Base-by-base conservation (phyloP, 1,284 basidiomycete genomes). In the Fistulinella cinereoalba region DNA sequence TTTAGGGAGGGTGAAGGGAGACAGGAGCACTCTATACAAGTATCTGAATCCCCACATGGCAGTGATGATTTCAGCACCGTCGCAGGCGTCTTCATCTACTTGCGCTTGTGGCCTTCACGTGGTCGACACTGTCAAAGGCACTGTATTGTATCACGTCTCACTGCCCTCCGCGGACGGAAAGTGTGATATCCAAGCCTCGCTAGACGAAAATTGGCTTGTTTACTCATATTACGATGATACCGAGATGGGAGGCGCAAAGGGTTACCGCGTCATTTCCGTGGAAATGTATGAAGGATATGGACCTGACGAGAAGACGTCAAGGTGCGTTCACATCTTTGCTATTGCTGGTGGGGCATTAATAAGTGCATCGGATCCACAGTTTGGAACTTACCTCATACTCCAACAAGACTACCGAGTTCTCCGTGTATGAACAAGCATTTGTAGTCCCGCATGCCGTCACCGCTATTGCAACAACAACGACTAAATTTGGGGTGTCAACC, bases 191-290 rank as follows among this genome's bases (percentile, higher is more conserved):
- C 78, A 84, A 52, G 82, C 82, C 13, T 71, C 74, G 7, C 73
- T 96, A 52, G 79, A 81, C 15, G 95, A 98, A 70, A 97, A 98
- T 65, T 98, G 96, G 95, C 68, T 98, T 44, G 85, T 94, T 16
- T 93, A 92, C 68, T 77, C 86, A 43, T 96, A 88, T 64, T 88
- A 82, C 55, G 74, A 74, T 16, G 79, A 79, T 3, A 68, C 71
- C 21, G 75, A 71, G n/a, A 56, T 64, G 4, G 76, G 73, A 6
- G 70, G 76, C 55, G 71, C 56, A 4, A 88, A 86, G 60, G 84
- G 88, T 0, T 80, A 83, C 62, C 75, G 80, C 43, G 67, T 92
- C 33, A 83, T 92, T 4, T 85, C 80, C 8, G 84, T 94, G 2
- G 94, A 97, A 69, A 71, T 97, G 45, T 97, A 92, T 68, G 92